A percentile compares a stretch with the other conserved stretches of the same genome.
Conservation (phyloP, 2,329 filamentous ascomycete genomes). For the Talaromyces verruculosus region DNA sequence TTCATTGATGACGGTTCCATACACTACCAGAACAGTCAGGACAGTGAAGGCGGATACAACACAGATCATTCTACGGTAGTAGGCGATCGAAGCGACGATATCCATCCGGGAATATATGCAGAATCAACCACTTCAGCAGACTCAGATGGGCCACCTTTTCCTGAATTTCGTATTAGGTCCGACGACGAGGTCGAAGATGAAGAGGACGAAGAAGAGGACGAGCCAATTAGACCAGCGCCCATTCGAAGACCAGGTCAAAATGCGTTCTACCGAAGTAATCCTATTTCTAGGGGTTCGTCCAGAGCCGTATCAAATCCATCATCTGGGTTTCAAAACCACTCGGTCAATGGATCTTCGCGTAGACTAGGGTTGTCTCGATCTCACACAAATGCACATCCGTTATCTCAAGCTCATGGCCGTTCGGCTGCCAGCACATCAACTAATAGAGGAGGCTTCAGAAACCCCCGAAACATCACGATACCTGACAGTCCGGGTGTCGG, state of each 20-base stretch:
- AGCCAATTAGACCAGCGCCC: conserved; percentile 19
- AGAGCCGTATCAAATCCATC: background rate
- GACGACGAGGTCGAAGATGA: conserved; percentile 21
- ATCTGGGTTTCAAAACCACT: background rate
- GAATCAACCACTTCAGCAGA: background rate
- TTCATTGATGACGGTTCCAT: conserved; percentile 35
- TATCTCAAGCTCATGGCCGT: too few relatives aligned
- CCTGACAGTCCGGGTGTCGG: conserved; percentile 15
- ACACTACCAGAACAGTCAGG: conserved; percentile 1
- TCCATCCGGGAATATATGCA: background rate
- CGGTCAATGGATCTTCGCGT: background rate
- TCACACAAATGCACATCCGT: background rate
- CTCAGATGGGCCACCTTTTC: background rate
- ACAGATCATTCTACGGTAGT: conserved; percentile 9
- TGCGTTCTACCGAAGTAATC: conserved; percentile 1
- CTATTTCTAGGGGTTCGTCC: background rate
- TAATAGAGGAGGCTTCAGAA: background rate
- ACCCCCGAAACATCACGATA: background rate
- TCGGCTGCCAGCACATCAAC: background rate
- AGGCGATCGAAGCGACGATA: conserved; percentile 5
- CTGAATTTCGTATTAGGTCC: conserved; percentile 18
- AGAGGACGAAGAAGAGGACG: conserved; percentile 25
- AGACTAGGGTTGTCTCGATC: background rate
- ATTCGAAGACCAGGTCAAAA: conserved; percentile 12
- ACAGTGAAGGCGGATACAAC: conserved; percentile 3